Evolutionary conservation across 1,284 basidiomycete genomes (phyloP).

Genomic region (Melanopsichium pennsylvanicum): DNA sequence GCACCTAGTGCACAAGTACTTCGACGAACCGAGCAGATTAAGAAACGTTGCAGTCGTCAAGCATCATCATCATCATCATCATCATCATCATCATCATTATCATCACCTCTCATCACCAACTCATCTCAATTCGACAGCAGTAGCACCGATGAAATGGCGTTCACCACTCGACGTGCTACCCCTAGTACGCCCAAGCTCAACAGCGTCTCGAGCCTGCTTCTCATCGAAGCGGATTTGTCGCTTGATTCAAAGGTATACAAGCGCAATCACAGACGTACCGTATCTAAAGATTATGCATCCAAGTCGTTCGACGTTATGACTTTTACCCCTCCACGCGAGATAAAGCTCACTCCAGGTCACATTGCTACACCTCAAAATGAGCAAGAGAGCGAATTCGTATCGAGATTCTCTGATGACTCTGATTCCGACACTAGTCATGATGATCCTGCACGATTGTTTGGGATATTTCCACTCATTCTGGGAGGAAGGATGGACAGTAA

Average conservation of each 20-base stretch:
- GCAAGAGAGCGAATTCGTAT: slow-evolving; percentile 1
- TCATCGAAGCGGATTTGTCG: slow-evolving; percentile 20
- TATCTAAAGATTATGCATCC: neutral
- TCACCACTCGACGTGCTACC: neutral
- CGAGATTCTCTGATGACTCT: slow-evolving; percentile 21
- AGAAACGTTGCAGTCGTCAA: slow-evolving; percentile 27
- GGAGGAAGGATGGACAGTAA: too few species aligned
- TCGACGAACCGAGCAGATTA: slow-evolving; percentile 20
- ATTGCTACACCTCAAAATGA: neutral
- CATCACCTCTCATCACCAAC: neutral
- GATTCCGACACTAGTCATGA: slow-evolving; percentile 12
- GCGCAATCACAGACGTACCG: slow-evolving; percentile 15
- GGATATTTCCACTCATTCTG: slow-evolving; percentile 1
- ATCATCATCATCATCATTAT: too few species aligned
- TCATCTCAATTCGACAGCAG: slow-evolving; percentile 9
- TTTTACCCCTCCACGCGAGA: neutral
- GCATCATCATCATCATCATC: too few species aligned
- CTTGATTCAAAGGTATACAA: slow-evolving; percentile 18
- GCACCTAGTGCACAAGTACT: slow-evolving; percentile 19
- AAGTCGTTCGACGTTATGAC: neutral
- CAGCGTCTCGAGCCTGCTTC: slow-evolving; percentile 6
- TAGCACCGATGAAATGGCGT: neutral
- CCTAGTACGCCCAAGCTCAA: slow-evolving; percentile 12
- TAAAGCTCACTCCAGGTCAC: slow-evolving; percentile 23
- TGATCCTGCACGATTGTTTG: slow-evolving; percentile 1